Evolutionary conservation across 352 stramenopile species (phyloP), one percentile per base, ranked within the genome.

Genomic region (Phytopythium mirpurense): DNA sequence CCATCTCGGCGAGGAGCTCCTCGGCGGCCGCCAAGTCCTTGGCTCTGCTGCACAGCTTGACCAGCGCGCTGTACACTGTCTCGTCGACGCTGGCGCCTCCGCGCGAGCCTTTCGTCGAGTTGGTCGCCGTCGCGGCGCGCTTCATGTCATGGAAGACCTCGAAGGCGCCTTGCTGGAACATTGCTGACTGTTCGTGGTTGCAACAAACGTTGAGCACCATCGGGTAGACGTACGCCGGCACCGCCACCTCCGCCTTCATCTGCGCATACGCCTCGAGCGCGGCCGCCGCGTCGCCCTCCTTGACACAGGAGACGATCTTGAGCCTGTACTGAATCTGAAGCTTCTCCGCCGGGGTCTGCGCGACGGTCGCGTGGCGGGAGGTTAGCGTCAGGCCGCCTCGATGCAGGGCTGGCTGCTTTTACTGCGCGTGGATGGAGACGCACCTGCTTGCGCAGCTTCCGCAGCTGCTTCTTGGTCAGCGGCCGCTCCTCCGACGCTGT

Each of bases 61-160:
- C 64, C 44, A 93, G 66, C 24, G 83, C 78, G 54, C 73, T 92
- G 62, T 83, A 88, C 27, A 77, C 81, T 15, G 68, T 77, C 57
- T 93, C 83, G 23, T 83, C 72, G 12, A 81, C 60, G 23, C 51
- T 53, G 26, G 23, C 26, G 15, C 42, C 46, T 5, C 47, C 32
- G 21, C 55, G 56, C 11, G 34, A 59, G 41, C 44, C 70, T 21
- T 52, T 64, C 40, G 38, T 68, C 32, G 34, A 44, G 21, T 58
- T 15, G 18, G 56, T 50, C 6, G 46, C 18, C 26, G 26, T 24
- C 16, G 53, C 29, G 31, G 57, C 57, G 35, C 61, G 64, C 32
- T 86, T 83, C 74, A 93, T 87, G 23, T 91, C 65, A 21, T 88
- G 56, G 54, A 76, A 90, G 16, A 89, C 70, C 5, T 64, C 44